These are phyloP conservation scores for Pholiota microspora DNA, from an alignment of 768 basidiomycete genomes.

Conservation along the genomic window DNA sequence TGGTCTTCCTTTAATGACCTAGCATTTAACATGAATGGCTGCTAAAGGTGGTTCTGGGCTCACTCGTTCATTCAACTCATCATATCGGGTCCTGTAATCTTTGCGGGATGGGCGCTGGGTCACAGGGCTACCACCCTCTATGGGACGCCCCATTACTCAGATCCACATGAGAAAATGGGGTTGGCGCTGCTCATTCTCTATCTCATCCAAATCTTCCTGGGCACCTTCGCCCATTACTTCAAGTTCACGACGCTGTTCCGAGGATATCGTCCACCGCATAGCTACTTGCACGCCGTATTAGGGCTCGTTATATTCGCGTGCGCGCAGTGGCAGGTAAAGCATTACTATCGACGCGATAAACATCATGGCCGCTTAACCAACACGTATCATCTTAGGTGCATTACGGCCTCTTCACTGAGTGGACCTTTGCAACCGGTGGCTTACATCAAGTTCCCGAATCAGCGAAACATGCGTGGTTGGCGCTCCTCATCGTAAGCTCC, in stretches of 20 bases:
- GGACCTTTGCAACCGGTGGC: slow-evolving; percentile 32
- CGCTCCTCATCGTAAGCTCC: slow-evolving; percentile 36
- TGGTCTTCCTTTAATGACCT: neutral
- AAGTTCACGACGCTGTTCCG: slow-evolving; percentile 39
- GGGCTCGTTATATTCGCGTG: slow-evolving; percentile 54
- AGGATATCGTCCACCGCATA: slow-evolving; percentile 46
- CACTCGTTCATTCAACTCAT: slow-evolving; percentile 51
- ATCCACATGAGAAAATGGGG: slow-evolving; percentile 52
- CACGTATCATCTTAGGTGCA: slow-evolving; percentile 35
- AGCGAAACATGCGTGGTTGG: slow-evolving; percentile 47
- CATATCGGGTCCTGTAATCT: slow-evolving; percentile 53
- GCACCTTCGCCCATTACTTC: slow-evolving; percentile 50
- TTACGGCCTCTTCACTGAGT: slow-evolving; percentile 48
- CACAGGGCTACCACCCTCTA: slow-evolving; percentile 32
- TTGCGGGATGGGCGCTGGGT: slow-evolving; percentile 46
- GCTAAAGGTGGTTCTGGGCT: slow-evolving; percentile 44
- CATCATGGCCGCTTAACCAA: slow-evolving; percentile 1
- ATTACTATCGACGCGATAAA: neutral
- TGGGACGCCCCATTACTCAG: slow-evolving; percentile 31
- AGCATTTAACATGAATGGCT: neutral
- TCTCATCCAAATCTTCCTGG: slow-evolving; percentile 45
- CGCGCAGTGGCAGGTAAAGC: slow-evolving; percentile 47
- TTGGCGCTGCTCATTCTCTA: slow-evolving; percentile 54
- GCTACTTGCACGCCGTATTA: slow-evolving; percentile 52
- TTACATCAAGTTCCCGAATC: slow-evolving; percentile 34